A percentile compares a stretch with the other conserved stretches of the same genome.
Evolutionary conservation across 169 alveolate species (phyloP).

Genomic region (Plasmodium relictum): DNA sequence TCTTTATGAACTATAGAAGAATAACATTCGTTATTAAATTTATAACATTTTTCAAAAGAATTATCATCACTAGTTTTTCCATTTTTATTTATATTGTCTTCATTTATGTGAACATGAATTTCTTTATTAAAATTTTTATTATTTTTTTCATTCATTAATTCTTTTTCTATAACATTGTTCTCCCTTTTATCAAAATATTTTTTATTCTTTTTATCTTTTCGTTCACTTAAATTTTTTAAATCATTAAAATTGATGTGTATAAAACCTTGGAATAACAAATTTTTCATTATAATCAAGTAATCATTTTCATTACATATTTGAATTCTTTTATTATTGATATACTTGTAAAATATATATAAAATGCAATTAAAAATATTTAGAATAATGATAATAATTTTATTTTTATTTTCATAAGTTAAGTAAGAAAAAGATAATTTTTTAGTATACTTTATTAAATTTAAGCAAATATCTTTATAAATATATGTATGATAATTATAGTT

Average conservation of each 20-base stretch:
- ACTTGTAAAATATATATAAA: constrained; percentile 40
- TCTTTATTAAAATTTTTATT: background rate
- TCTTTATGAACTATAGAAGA: background rate
- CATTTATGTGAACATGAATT: background rate
- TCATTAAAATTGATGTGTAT: background rate
- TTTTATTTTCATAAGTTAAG: background rate
- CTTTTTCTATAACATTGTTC: background rate
- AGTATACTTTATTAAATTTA: constrained; percentile 21
- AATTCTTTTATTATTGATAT: constrained; percentile 16
- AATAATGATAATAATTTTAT: background rate
- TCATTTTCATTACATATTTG: background rate
- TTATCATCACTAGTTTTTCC: background rate
- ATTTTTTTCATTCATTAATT: background rate
- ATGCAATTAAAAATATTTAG: constrained; percentile 19
- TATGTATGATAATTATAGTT: background rate
- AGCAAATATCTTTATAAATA: constrained; percentile 41
- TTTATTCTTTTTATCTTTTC: background rate
- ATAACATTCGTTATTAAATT: background rate
- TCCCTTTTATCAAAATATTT: background rate
- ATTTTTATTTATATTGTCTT: background rate
- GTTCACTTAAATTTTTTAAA: background rate
- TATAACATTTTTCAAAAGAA: background rate
- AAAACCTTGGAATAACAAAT: constrained; percentile 1
- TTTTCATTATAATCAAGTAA: constrained; percentile 9
- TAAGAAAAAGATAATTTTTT: background rate